phyloP scores from a whole-genome alignment of 2,329 filamentous ascomycete species.

The Monosporascus sp. region DNA sequence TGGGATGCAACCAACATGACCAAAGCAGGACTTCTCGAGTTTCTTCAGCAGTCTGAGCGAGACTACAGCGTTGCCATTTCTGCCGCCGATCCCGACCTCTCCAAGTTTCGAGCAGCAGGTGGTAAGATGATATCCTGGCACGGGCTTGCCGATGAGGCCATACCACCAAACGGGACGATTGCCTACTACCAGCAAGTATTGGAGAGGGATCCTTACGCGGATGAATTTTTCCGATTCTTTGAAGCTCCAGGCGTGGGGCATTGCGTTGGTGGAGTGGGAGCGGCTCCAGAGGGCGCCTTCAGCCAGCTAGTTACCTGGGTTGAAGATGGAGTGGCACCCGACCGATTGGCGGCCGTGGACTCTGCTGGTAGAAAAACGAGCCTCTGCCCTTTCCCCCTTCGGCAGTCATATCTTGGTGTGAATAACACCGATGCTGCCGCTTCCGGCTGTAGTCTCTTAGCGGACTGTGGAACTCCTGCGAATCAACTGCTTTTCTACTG shows the following conservation, averaged over 20 bases:
- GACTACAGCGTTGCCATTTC: slow-evolving; percentile 6
- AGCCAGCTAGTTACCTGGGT: slow-evolving; percentile 24
- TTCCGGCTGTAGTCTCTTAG: too few relatives aligned
- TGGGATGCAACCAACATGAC: slow-evolving; percentile 2
- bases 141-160: slow-evolving; percentile 22
- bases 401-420: too few relatives aligned
- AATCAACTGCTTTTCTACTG: too few relatives aligned
- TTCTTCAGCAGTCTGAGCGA: slow-evolving; percentile 1
- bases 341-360: slow-evolving; percentile 1
- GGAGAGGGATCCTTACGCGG: slow-evolving; percentile 12
- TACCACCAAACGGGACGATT: slow-evolving; percentile 12
- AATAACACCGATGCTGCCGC: too few relatives aligned
- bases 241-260: slow-evolving; percentile 26
- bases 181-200: slow-evolving; percentile 20
- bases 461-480: too few relatives aligned
- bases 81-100: slow-evolving; percentile 34
- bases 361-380: too few relatives aligned
- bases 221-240: slow-evolving; percentile 28
- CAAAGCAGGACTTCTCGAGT: slow-evolving; percentile 3
- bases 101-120: slow-evolving; percentile 34
- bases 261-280: slow-evolving; percentile 23
- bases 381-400: too few relatives aligned
- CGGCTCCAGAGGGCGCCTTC: slow-evolving; percentile 18
- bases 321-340: slow-evolving; percentile 22
- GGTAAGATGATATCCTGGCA: slow-evolving; percentile 46